These are phyloP conservation scores for Phaeosphaeria sp. DNA, from an alignment of 2,329 filamentous ascomycete genomes.

Conservation along the genomic window DNA sequence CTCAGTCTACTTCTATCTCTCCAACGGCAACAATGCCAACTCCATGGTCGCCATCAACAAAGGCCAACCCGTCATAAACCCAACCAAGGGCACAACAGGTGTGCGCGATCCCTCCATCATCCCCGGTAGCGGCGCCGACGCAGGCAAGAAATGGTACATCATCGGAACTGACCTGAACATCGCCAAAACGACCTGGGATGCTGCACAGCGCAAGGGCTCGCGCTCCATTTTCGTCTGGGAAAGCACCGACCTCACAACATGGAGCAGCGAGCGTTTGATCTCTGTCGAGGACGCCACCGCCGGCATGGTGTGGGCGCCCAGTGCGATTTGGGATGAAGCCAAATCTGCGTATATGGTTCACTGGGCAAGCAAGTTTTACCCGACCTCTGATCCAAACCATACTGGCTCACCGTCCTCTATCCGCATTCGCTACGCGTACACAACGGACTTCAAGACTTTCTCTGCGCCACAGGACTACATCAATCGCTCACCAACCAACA, in stretches of 20 bases:
- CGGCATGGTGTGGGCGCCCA: constrained; percentile 67
- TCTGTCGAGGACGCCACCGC: constrained; percentile 60
- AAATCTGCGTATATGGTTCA: constrained; percentile 57
- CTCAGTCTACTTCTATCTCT: constrained; percentile 62
- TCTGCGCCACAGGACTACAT: constrained; percentile 59
- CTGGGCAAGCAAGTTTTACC: constrained; percentile 58
- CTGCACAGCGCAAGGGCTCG: constrained; percentile 59
- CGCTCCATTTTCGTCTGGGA: constrained; percentile 64
- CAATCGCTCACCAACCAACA: constrained; percentile 55
- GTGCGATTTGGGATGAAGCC: constrained; percentile 60
- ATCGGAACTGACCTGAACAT: constrained; percentile 64
- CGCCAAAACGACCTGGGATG: constrained; percentile 60
- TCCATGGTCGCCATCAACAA: constrained; percentile 59
- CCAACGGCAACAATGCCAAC: constrained; percentile 59
- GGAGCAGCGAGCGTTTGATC: constrained; percentile 57
- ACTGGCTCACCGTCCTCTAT: constrained; percentile 54
- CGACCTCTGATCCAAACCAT: constrained; percentile 56
- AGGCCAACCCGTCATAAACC: constrained; percentile 57
- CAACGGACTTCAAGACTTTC: constrained; percentile 63
- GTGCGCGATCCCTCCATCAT: constrained; percentile 62
- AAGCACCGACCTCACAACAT: constrained; percentile 59
- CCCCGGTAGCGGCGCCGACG: constrained; percentile 55
- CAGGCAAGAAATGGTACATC: constrained; percentile 62
- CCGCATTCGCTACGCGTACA: constrained; percentile 63
- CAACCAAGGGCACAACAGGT: constrained; percentile 60